Evolutionary conservation across 495 filamentous ascomycete genomes (phyloP).

Genomic region (Hamigera avellanea): DNA sequence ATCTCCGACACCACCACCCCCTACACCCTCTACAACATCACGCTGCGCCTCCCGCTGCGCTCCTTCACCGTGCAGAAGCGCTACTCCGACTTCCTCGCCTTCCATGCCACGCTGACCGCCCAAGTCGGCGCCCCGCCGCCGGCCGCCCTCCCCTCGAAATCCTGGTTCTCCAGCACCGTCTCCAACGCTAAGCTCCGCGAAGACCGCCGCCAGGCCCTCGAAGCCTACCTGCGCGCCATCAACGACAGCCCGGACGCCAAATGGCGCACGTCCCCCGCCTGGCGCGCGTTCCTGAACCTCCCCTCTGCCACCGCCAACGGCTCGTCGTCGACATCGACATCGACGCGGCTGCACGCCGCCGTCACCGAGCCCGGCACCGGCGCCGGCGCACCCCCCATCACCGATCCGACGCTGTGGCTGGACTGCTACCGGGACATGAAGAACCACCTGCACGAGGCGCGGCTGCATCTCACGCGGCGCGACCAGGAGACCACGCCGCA

Average conservation of each 20-base stretch:
- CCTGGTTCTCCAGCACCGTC: conserved; percentile 75
- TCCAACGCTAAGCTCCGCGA: conserved; percentile 68
- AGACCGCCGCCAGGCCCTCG: conserved; percentile 61
- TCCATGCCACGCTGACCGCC: conserved; percentile 58
- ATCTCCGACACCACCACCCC: conserved; percentile 49
- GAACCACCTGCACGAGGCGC: conserved; percentile 65
- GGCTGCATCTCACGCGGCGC: conserved; percentile 59
- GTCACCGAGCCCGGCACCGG: conserved; percentile 35
- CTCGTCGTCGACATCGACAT: no score
- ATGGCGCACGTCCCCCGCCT: conserved; percentile 77
- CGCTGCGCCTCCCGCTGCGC: conserved; percentile 74
- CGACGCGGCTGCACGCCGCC: conserved; percentile 27
- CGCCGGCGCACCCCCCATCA: conserved; percentile 36
- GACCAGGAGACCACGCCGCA: conserved; percentile 60
- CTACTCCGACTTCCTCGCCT: conserved; percentile 80
- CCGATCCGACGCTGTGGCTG: conserved; percentile 75
- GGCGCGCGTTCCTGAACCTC: conserved; percentile 79
- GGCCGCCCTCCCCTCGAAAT: conserved; percentile 61
- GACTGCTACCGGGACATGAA: conserved; percentile 81
- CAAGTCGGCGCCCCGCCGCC: conserved; percentile 53
- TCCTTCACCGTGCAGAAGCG: conserved; percentile 83
- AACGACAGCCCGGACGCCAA: conserved; percentile 61
- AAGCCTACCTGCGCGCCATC: conserved; percentile 72
- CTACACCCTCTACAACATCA: conserved; percentile 92
- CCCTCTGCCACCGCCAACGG: conserved; percentile 43